phyloP scores from a whole-genome alignment of 352 stramenopile genomes.

The Globisporangium solare region DNA sequence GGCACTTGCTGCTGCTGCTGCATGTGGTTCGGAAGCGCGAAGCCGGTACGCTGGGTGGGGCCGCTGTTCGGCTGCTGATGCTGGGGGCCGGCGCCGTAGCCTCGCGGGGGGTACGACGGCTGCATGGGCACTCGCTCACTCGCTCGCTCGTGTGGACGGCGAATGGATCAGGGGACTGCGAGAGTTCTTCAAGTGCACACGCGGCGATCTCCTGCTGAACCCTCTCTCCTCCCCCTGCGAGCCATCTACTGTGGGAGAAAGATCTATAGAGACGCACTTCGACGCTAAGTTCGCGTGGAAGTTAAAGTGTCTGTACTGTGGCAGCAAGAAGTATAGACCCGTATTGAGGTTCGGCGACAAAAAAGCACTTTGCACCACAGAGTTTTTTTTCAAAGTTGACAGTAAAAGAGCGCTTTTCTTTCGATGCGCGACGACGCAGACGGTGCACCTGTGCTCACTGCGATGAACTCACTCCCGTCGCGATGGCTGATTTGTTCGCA shows the following conservation, averaged over 20 bases:
- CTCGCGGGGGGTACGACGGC: constrained; percentile 38
- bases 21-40: constrained; percentile 4
- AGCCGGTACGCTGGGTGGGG: not conserved
- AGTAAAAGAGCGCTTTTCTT: too few species aligned
- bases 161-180: not conserved
- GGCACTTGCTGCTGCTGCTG: constrained; percentile 7
- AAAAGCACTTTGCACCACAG: not conserved
- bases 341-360: not conserved
- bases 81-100: constrained; percentile 19
- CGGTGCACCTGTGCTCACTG: too few species aligned
- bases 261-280: constrained; percentile 1
- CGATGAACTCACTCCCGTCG: too few species aligned
- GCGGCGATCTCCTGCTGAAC: constrained; percentile 9
- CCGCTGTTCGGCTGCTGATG: constrained; percentile 27
- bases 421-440: too few species aligned
- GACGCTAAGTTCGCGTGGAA: not conserved
- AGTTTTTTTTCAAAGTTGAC: not conserved
- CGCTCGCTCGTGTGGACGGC: not conserved
- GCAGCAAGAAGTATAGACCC: not conserved
- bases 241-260: constrained; percentile 1
- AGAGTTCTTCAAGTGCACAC: constrained; percentile 11
- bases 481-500: too few species aligned
- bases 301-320: not conserved
- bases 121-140: constrained; percentile 19
- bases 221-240: not conserved